phyloP scores from a whole-genome alignment of 176 grass and related monocot genomes.

The Eleusine indica region DNA sequence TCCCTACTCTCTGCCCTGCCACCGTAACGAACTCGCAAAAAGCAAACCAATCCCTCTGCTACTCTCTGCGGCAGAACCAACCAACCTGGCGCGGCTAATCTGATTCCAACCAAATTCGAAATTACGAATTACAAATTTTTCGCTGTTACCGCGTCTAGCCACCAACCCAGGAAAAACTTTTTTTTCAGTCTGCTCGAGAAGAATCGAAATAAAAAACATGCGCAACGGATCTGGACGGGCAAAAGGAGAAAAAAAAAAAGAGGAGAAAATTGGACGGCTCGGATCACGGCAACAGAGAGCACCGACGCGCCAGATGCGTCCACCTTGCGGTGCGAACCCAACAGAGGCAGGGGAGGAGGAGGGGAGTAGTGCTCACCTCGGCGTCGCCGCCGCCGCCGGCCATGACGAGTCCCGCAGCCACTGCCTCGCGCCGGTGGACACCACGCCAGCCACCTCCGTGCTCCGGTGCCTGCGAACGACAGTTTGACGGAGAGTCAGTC shows the following conservation, averaged over 20 bases:
- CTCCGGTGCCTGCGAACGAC: conserved; percentile 13
- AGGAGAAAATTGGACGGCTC: neutral
- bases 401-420: conserved; percentile 45
- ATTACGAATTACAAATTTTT: conserved; percentile 23
- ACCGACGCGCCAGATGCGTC: conserved; percentile 19
- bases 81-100: neutral
- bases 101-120: neutral
- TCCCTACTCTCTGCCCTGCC: neutral
- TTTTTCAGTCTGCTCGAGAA: neutral
- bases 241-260: neutral
- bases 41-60: neutral
- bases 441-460: neutral
- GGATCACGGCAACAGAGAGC: neutral
- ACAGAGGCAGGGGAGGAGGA: neutral
- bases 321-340: neutral
- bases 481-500: neutral
- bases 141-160: neutral
- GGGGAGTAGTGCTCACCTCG: conserved; percentile 36
- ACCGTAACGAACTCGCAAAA: conserved; percentile 42
- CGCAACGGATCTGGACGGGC: neutral
- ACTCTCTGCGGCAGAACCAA: neutral
- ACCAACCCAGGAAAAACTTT: neutral
- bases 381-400: conserved; percentile 24
- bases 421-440: conserved; percentile 41
- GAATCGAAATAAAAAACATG: neutral